These are phyloP conservation scores for Mychonastes homosphaera DNA, from an alignment of 139 green algal genomes.

Conservation along the genomic window DNA sequence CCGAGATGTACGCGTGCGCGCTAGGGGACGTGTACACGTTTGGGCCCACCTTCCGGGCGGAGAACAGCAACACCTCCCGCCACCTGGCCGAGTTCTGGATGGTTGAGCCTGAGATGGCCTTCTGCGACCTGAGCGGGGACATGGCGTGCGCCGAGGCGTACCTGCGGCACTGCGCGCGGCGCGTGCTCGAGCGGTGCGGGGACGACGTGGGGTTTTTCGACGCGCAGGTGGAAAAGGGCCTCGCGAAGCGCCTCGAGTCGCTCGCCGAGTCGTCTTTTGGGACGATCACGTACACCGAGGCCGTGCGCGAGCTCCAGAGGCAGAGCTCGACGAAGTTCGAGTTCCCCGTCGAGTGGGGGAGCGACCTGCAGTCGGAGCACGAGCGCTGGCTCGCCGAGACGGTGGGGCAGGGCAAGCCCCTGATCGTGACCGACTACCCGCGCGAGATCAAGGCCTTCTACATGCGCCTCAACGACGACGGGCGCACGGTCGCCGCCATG, in stretches of 20 bases:
- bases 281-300: constrained; percentile 63
- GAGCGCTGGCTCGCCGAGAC: constrained; percentile 29
- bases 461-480: constrained; percentile 70
- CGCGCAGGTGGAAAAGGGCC: constrained; percentile 43
- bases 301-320: constrained; percentile 43
- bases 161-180: constrained; percentile 43
- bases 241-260: constrained; percentile 20
- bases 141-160: constrained; percentile 64
- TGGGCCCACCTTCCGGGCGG: constrained; percentile 51
- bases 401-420: constrained; percentile 14
- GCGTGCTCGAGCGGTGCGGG: constrained; percentile 50
- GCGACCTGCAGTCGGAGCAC: constrained; percentile 58
- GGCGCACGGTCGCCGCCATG: constrained; percentile 66
- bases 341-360: constrained; percentile 48
- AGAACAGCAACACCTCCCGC: constrained; percentile 50
- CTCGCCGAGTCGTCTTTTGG: constrained; percentile 30
- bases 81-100: constrained; percentile 87
- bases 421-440: constrained; percentile 47
- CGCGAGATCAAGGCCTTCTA: constrained; percentile 78
- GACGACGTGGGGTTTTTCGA: constrained; percentile 68
- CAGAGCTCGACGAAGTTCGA: constrained; percentile 50
- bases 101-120: constrained; percentile 78
- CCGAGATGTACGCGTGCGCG: constrained; percentile 57
- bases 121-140: constrained; percentile 48
- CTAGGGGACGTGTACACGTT: constrained; percentile 68